Percentiles rank a stretch among this genome's conserved stretches.
Evolutionary conservation across 2,329 filamentous ascomycete genomes (phyloP).

Genomic region (Scedosporium apiospermum): DNA sequence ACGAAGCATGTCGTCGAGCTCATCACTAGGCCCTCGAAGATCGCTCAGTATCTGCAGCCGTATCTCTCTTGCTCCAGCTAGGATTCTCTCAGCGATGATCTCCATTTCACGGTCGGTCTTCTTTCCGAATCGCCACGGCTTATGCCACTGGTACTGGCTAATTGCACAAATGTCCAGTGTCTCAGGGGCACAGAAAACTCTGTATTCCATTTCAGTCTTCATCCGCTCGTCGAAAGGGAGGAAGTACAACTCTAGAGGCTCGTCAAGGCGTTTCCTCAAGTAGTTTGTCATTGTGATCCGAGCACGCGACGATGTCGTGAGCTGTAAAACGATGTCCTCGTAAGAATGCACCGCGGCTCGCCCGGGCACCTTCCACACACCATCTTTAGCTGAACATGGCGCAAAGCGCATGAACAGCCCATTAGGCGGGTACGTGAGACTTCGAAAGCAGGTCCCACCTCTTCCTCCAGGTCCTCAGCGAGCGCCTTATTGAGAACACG

Average conservation of each 20-base stretch:
- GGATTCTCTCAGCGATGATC: slow-evolving; percentile 12
- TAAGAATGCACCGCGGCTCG: slow-evolving; percentile 17
- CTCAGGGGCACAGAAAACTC: slow-evolving; percentile 31
- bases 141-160: slow-evolving; percentile 32
- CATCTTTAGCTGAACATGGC: slow-evolving; percentile 34
- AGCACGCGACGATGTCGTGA: slow-evolving; percentile 28
- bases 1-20: slow-evolving; percentile 19
- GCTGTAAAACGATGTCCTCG: slow-evolving; percentile 23
- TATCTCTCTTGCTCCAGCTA: background rate
- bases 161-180: slow-evolving; percentile 22
- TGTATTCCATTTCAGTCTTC: slow-evolving; percentile 26
- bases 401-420: slow-evolving; percentile 33
- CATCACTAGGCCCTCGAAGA: slow-evolving; percentile 7
- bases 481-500: slow-evolving; percentile 18
- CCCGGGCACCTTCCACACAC: slow-evolving; percentile 14
- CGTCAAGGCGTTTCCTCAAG: slow-evolving; percentile 10
- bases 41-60: background rate
- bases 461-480: slow-evolving; percentile 22
- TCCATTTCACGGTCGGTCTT: slow-evolving; percentile 8
- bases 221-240: slow-evolving; percentile 31
- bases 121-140: slow-evolving; percentile 19
- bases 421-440: slow-evolving; percentile 19
- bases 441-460: slow-evolving; percentile 17
- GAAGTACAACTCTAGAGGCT: slow-evolving; percentile 24
- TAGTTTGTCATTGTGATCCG: slow-evolving; percentile 21